Percentiles rank a stretch among this genome's conserved stretches.
Evolutionary conservation across 352 stramenopile genomes (phyloP).

Genomic region (Phytophthora colocasiae): DNA sequence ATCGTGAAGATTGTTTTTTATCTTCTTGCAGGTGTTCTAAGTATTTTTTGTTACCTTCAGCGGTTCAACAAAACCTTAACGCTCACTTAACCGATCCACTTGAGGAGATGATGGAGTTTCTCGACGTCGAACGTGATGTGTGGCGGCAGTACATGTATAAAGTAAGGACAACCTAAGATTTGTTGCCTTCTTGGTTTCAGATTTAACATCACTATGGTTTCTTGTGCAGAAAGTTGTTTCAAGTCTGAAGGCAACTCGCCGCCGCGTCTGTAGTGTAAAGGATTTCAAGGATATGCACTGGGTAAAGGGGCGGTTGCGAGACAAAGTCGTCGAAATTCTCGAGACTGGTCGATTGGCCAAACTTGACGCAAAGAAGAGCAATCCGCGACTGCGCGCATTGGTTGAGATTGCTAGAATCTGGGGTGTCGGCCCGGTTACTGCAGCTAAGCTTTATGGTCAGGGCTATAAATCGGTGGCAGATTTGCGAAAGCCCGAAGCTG

Average conservation of each 20-base stretch:
- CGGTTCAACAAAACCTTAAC: conserved; percentile 77
- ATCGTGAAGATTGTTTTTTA: neutral
- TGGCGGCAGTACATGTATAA: conserved; percentile 89
- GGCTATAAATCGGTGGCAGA: conserved; percentile 74
- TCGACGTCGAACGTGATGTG: conserved; percentile 76
- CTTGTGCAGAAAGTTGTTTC: conserved; percentile 66
- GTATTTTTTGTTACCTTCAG: conserved; percentile 33
- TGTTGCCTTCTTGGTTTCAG: too few relatives aligned
- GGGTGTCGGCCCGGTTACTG: conserved; percentile 81
- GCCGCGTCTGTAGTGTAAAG: conserved; percentile 61
- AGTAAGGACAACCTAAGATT: conserved; percentile 22
- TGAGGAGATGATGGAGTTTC: conserved; percentile 84
- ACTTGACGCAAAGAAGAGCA: conserved; percentile 82
- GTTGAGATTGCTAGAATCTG: conserved; percentile 78
- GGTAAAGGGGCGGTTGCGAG: conserved; percentile 70
- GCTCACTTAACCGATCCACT: conserved; percentile 77
- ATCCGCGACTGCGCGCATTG: conserved; percentile 59
- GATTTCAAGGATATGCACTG: conserved; percentile 73
- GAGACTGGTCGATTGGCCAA: conserved; percentile 80
- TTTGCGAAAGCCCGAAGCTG: conserved; percentile 47
- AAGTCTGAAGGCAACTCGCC: conserved; percentile 73
- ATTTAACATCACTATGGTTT: neutral
- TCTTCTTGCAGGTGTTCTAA: neutral
- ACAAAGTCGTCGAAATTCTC: conserved; percentile 80
- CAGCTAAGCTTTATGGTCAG: conserved; percentile 76